Evolutionary conservation across 2,329 filamentous ascomycete species (phyloP).

Genomic region (Byssothecium circinans): DNA sequence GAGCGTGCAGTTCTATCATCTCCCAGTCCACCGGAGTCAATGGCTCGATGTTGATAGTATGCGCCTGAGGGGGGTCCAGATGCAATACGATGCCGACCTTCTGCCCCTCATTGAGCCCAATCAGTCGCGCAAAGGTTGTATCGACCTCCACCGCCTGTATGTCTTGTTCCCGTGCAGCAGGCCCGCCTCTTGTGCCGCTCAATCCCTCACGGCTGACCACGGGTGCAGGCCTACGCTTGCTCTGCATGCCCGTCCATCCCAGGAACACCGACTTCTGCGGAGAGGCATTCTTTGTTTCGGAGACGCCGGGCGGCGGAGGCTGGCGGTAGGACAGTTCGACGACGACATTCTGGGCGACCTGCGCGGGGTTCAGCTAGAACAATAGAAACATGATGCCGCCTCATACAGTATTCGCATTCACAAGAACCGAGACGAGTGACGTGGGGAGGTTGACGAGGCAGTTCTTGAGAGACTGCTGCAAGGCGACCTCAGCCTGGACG

Average conservation of each 20-base stretch:
- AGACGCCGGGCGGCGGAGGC: constrained; percentile 50
- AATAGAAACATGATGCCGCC: not conserved
- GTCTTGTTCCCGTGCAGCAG: constrained; percentile 71
- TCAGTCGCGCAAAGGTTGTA: constrained; percentile 73
- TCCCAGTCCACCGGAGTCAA: constrained; percentile 97
- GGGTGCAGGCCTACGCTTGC: constrained; percentile 76
- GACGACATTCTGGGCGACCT: constrained; percentile 94
- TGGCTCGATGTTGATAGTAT: constrained; percentile 96
- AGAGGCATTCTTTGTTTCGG: constrained; percentile 45
- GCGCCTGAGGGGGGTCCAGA: constrained; percentile 84
- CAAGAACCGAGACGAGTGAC: constrained; percentile 78
- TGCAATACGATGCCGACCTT: constrained; percentile 74
- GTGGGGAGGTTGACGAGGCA: constrained; percentile 92
- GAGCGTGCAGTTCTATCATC: constrained; percentile 96
- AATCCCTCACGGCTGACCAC: constrained; percentile 75
- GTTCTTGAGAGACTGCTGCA: constrained; percentile 81
- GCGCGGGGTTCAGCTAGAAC: constrained; percentile 46
- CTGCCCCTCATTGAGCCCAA: constrained; percentile 79
- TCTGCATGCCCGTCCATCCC: constrained; percentile 98
- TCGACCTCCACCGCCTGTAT: constrained; percentile 81
- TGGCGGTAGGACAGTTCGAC: constrained; percentile 83
- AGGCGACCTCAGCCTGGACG: constrained; percentile 77
- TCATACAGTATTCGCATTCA: constrained; percentile 86
- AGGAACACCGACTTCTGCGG: constrained; percentile 74
- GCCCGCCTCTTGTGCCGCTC: constrained; percentile 58